Evolutionary conservation across 139 green algal genomes (phyloP).

Genomic region (Mychonastes homosphaera): DNA sequence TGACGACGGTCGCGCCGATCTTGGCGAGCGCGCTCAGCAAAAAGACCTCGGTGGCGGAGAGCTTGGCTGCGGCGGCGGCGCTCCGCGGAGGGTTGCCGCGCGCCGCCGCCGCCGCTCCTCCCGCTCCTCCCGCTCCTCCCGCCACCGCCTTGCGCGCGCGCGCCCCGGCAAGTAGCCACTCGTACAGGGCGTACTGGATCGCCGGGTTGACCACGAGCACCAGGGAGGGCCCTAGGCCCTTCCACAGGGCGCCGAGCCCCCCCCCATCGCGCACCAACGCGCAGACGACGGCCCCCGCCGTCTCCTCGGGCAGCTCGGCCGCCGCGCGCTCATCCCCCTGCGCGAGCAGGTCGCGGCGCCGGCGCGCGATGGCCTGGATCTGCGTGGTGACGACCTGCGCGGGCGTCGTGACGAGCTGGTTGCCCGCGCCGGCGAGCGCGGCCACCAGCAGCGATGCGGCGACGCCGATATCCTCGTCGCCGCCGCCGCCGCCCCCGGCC

Average conservation of each 20-base stretch:
- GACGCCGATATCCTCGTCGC: constrained; percentile 43
- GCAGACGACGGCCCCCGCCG: too few relatives aligned
- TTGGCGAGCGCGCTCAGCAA: constrained; percentile 68
- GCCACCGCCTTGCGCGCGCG: not conserved
- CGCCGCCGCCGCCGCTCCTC: constrained; percentile 5
- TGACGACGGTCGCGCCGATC: constrained; percentile 71
- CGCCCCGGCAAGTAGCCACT: constrained; percentile 45
- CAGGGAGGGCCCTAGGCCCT: constrained; percentile 70
- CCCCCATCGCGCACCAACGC: too few relatives aligned
- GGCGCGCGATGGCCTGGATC: constrained; percentile 11
- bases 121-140: constrained; percentile 1
- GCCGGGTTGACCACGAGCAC: constrained; percentile 84
- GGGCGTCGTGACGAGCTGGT: constrained; percentile 81
- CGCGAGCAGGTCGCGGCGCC: too few relatives aligned
- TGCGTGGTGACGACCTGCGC: constrained; percentile 46
- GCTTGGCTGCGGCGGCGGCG: not conserved
- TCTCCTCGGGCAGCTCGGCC: too few relatives aligned
- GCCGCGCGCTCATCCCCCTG: too few relatives aligned
- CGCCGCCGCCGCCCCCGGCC: constrained; percentile 4
- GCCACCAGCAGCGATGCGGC: constrained; percentile 58
- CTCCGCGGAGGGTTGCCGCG: constrained; percentile 8
- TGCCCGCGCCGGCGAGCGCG: constrained; percentile 53
- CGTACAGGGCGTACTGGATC: constrained; percentile 70
- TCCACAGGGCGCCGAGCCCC: constrained; percentile 54
- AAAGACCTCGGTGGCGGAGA: constrained; percentile 62